Base-by-base conservation (phyloP, 225 moss, liverwort and hornwort species). In the Sphagnum tenellum region DNA sequence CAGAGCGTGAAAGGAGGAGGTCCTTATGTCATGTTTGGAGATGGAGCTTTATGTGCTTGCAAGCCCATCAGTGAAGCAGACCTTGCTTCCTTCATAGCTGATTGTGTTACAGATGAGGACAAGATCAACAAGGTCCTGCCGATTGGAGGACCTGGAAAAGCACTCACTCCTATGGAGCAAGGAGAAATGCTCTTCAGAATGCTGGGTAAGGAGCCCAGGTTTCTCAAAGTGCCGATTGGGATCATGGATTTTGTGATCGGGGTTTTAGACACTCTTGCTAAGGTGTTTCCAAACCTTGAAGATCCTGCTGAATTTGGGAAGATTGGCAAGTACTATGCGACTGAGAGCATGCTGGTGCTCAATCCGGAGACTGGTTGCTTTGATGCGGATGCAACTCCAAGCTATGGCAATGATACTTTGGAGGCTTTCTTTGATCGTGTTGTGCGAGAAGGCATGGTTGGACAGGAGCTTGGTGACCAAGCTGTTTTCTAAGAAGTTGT, bases 381-480 rank as follows among this genome's bases (percentile, higher is more conserved):
- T 62, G 90, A 98, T 69, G 85, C 87, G 9, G 85, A 85, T 62
- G 92, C 88, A 0, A 98, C 96, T 47, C 96, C 96, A 3, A 87
- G 92, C 76, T 98, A 90, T 67, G 96, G 96, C 0, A 77, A 49
- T 9, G 96, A 98, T 52, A 90, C 92, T 12, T 69, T 98, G 52
- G 96, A 98, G 79, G 88, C 80, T 13, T 98, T 98, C 75, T 98
- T 98, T 50, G 75, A 83, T 59, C 84, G 75, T 62, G 93, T 87
- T 54, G 80, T 87, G 44, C 78, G 77, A 53, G 90, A 98, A 14
- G 96, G 96, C 47, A 98, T 98, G 96, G 86, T 71, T 11, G 96
- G 96, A 3, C 96, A 98, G 74, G 96, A 98, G 81, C 92, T 98
- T 60, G 96, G 96, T 9, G 96, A 96, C 75, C 96, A 96, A 78